Evolutionary conservation across 2,329 filamentous ascomycete species (phyloP).

Genomic region (Pyricularia grisea): DNA sequence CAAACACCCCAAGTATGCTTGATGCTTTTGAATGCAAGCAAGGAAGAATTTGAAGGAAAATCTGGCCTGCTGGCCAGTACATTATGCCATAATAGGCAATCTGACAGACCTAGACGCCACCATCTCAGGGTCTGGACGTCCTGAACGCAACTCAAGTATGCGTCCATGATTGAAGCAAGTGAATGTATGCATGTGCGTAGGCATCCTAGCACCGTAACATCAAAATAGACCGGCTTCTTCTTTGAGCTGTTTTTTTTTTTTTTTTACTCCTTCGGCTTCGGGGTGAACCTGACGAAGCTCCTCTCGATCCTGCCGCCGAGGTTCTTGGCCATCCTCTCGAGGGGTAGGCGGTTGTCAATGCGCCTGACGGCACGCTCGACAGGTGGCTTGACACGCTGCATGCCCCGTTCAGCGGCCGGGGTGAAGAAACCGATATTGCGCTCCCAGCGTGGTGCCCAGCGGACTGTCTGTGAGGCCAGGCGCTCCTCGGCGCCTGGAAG

Average conservation of each 20-base stretch:
- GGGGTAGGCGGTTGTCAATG: slow-evolving; percentile 36
- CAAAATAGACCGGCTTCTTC: neutral
- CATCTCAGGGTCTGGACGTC: slow-evolving; percentile 6
- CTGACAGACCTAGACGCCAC: neutral
- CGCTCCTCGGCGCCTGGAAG: slow-evolving; percentile 46
- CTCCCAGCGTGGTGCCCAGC: slow-evolving; percentile 53
- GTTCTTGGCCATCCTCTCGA: slow-evolving; percentile 39
- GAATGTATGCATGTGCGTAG: neutral
- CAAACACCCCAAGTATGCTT: neutral
- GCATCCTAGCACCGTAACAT: neutral
- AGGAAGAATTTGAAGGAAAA: neutral
- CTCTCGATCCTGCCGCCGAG: slow-evolving; percentile 37
- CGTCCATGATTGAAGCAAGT: neutral
- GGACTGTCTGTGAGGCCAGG: slow-evolving; percentile 41
- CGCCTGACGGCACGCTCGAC: slow-evolving; percentile 33
- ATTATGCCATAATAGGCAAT: neutral
- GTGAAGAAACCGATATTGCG: slow-evolving; percentile 46
- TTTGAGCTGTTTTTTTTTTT: neutral
- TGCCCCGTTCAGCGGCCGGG: slow-evolving; percentile 31
- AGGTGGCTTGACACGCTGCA: slow-evolving; percentile 39
- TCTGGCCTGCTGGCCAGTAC: neutral
- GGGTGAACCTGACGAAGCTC: slow-evolving; percentile 27
- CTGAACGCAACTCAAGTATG: neutral
- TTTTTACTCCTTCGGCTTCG: neutral
- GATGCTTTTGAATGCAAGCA: neutral